Evolutionary conservation across 2,329 filamentous ascomycete genomes (phyloP), one percentile per base, ranked within the genome.

Genomic region (Ploettnerulaceae sp.): DNA sequence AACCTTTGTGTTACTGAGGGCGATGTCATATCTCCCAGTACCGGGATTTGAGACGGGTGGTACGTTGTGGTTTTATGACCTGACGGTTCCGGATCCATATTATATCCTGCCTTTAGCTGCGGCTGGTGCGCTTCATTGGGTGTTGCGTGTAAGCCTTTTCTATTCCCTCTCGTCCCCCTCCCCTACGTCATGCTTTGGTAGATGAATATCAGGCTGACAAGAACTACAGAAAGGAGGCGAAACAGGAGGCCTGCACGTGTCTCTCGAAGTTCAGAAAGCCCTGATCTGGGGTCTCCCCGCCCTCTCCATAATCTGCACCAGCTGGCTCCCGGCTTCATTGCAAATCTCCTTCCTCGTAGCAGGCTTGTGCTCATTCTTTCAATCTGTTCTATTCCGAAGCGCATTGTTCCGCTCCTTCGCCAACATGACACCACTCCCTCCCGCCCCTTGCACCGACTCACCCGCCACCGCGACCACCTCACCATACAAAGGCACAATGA

Each of bases 11-110:
- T 71, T 91, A 35, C 66, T 94, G 53, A 76, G 79, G 43, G 82
- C 75, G 56, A 94, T 95, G 85, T 67, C 79, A 1, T 66, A 72
- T 17, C 69, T 97, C 37, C 91, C 91, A 3, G 88, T 96, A 4
- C 91, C 91, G 0, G 83, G 80, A 1, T 66, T 97, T 54, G 77
- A 86, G 57, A 70, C 69, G 1, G 86, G 86, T 24, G 83, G 86
- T 2, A 68, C 82, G 26, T 68, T 82, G 31, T 98, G 93, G 93
- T 77, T 97, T 56, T 68, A 71, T 1, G 86, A 97, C 64, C 67
- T 98, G 52, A 83, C 88, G 0, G 62, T 81, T 17, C 66, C 77
- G 2, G 93, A 98, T 66, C 91, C 93, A 0, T 83, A 75, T 59
- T 91, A 79, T 57, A 65, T 93, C 31, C 69, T 97, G 24, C 93